Conservation (phyloP, 73 alveolate genomes). For the Paramecium primaurelia region DNA sequence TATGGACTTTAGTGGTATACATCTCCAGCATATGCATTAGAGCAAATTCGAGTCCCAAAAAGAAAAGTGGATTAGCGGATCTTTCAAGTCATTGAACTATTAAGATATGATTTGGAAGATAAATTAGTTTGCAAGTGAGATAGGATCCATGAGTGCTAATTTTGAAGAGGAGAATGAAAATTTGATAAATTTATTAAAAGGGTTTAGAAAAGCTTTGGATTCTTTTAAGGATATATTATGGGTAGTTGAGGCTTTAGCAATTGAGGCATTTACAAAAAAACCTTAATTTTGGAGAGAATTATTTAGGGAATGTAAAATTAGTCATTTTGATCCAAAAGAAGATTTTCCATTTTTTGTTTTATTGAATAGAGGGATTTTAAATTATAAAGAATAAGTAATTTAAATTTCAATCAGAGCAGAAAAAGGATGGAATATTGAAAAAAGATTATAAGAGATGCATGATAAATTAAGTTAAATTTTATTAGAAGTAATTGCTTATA, state of each 20-base stretch:
- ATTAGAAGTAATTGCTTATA: not conserved
- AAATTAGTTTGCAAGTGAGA: not conserved
- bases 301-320: constrained; percentile 9
- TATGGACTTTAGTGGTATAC: constrained; percentile 21
- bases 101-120: not conserved
- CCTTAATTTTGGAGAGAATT: constrained; percentile 44
- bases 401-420: not conserved
- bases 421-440: constrained; percentile 49
- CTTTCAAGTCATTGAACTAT: not conserved
- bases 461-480: not conserved
- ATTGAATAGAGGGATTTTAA: constrained; percentile 1
- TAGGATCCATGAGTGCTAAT: not conserved
- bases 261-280: constrained; percentile 40
- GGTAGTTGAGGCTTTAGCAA: constrained; percentile 33
- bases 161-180: not conserved
- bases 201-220: constrained; percentile 7
- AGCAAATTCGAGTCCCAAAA: not conserved
- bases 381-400: not conserved
- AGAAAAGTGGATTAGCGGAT: not conserved
- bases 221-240: not conserved
- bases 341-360: not conserved
- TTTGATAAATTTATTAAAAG: not conserved
- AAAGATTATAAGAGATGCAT: constrained; percentile 30
- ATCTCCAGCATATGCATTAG: constrained; percentile 6
- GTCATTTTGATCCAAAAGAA: constrained; percentile 14